These are phyloP conservation scores for Panellus pusillus DNA, from an alignment of 768 basidiomycete species.

Conservation along the genomic window DNA sequence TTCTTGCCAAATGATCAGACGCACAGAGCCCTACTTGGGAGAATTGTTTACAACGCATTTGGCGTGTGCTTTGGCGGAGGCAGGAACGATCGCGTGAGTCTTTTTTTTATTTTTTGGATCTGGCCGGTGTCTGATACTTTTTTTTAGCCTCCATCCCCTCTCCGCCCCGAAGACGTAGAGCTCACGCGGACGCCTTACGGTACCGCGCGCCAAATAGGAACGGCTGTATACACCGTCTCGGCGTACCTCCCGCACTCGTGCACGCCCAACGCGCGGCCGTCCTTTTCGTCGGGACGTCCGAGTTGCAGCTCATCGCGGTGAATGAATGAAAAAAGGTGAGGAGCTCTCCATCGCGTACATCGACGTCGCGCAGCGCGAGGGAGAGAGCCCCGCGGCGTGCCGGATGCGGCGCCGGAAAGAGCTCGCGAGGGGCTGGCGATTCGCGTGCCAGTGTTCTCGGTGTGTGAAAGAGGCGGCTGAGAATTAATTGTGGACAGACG, in stretches of 20 bases:
- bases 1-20: conserved; percentile 61
- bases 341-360: conserved; percentile 76
- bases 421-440: conserved; percentile 80
- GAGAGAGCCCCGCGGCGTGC: conserved; percentile 54
- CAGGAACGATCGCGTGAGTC: conserved; percentile 64
- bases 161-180: conserved; percentile 70
- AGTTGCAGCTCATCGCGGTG: conserved; percentile 69
- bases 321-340: conserved; percentile 74
- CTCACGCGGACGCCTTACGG: conserved; percentile 76
- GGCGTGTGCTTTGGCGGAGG: conserved; percentile 70
- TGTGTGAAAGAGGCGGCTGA: conserved; percentile 54
- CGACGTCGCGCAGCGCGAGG: conserved; percentile 57
- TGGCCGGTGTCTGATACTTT: background rate
- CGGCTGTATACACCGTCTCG: conserved; percentile 74
- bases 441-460: conserved; percentile 70
- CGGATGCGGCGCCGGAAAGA: conserved; percentile 68
- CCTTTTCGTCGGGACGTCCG: conserved; percentile 64
- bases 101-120: background rate
- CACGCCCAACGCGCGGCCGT: conserved; percentile 61
- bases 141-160: conserved; percentile 48
- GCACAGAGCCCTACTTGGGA: conserved; percentile 61
- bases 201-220: conserved; percentile 73
- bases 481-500: background rate
- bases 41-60: conserved; percentile 75
- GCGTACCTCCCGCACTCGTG: conserved; percentile 81